Evolutionary conservation across 805 yeast species (phyloP).

Genomic region (Torulaspora indica): DNA sequence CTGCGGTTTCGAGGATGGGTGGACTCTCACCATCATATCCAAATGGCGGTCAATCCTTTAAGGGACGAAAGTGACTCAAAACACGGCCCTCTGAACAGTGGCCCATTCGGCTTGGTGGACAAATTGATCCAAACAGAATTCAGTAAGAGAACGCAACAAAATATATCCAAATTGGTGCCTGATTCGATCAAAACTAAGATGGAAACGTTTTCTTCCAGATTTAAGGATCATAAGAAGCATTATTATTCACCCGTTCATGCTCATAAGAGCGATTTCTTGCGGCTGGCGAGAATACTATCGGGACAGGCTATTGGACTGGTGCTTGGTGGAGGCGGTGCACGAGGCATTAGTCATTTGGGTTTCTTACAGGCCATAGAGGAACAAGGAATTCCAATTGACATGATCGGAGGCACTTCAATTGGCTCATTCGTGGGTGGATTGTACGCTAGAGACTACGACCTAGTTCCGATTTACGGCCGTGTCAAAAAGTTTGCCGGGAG

Average conservation of each 20-base stretch:
- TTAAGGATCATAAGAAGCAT: slow-evolving; percentile 24
- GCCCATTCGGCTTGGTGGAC: slow-evolving; percentile 24
- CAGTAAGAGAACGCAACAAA: slow-evolving; percentile 32
- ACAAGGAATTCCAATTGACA: slow-evolving; percentile 87
- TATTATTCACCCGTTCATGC: slow-evolving; percentile 36
- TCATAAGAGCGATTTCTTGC: slow-evolving; percentile 82
- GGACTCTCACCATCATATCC: slow-evolving; percentile 87
- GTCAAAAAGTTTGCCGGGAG: slow-evolving; percentile 82
- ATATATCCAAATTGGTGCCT: slow-evolving; percentile 32
- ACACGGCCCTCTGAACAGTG: slow-evolving; percentile 19
- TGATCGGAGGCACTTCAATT: slow-evolving; percentile 94
- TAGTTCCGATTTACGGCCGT: slow-evolving; percentile 86
- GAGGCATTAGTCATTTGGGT: slow-evolving; percentile 91
- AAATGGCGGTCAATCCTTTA: slow-evolving; percentile 41
- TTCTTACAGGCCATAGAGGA: slow-evolving; percentile 87
- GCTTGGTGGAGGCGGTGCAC: slow-evolving; percentile 96
- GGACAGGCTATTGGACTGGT: slow-evolving; percentile 94
- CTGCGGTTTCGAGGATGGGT: slow-evolving; percentile 84
- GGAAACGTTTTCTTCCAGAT: slow-evolving; percentile 36
- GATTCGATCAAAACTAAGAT: slow-evolving; percentile 37
- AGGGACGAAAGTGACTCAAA: slow-evolving; percentile 20
- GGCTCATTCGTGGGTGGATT: slow-evolving; percentile 95
- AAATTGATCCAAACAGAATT: slow-evolving; percentile 32
- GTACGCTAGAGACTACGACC: slow-evolving; percentile 86
- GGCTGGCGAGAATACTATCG: slow-evolving; percentile 83